Evolutionary conservation across 1,139 yeast genomes (phyloP), one percentile per base, ranked within the genome.

Genomic region (Geotrichum klebahnii): DNA sequence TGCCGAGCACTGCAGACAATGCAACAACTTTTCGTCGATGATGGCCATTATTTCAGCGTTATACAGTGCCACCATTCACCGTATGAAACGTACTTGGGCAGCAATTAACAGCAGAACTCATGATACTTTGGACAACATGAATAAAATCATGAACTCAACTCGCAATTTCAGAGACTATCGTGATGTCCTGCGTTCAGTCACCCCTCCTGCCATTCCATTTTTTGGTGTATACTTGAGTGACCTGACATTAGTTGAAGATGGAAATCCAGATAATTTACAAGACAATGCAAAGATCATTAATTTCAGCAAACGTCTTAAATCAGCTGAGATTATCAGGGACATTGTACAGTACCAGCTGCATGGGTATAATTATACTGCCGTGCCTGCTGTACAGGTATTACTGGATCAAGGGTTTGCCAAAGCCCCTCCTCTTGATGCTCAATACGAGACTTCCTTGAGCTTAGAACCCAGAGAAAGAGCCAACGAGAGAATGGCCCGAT

Each of bases 161-260:
- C 80, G 94, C 59, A 92, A 92, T 65, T 92, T 89, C 67, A 80
- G 79, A 58, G 94, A 86, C 60, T 92, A 92, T 66, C 78, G 97
- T 61, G 94, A 85, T 58, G 78, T 85, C 56, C 72, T 90, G 59
- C 80, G 81, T 59, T 78, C 82, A 52, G 78, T 87, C 46, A 69
- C 72, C 12, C 87, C 88, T 20, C 90, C 97, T 2, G 86, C 95
- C 64, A 82, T 92, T 37, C 98, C 98, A 31, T 92, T 90, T 63
- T 81, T 90, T 61, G 98, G 97, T 20, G 94, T 90, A 33, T 87
- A 81, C 65, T 69, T 92, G 53, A 85, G 96, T 45, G 97, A 92
- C 67, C 74, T 92, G 64, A 86, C 97, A 9, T 92, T 92, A 64
- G 82, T 89, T 5, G 85, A 79, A 42, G 95, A 88, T 61, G 97